Conservation (phyloP, 495 filamentous ascomycete genomes). For the Parathielavia hyrcaniae region DNA sequence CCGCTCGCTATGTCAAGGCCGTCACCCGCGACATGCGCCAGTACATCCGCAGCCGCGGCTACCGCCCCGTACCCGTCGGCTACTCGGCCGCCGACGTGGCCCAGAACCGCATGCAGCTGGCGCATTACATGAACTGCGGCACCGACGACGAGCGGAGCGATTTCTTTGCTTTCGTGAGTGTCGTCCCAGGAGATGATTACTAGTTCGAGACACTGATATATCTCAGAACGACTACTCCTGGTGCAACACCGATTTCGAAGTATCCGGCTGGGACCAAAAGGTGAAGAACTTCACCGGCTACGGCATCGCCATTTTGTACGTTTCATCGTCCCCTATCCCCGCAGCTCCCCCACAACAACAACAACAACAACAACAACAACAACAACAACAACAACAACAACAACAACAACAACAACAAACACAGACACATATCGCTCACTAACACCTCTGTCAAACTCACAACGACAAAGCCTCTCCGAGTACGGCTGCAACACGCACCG, state of each 20-base stretch:
- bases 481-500: slow-evolving; percentile 86
- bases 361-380: too few species aligned
- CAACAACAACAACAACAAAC: too few species aligned
- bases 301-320: slow-evolving; percentile 75
- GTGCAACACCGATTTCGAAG: slow-evolving; percentile 77
- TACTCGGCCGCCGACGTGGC: slow-evolving; percentile 78
- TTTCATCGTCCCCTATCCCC: too few species aligned
- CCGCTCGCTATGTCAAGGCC: slow-evolving; percentile 73
- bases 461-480: slow-evolving; percentile 73
- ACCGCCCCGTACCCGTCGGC: slow-evolving; percentile 70
- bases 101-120: slow-evolving; percentile 66
- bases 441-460: neutral
- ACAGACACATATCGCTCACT: too few species aligned
- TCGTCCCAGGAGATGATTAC: neutral
- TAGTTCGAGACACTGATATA: neutral
- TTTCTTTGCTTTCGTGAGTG: slow-evolving; percentile 78
- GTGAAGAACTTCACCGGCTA: slow-evolving; percentile 87
- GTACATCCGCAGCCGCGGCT: slow-evolving; percentile 62
- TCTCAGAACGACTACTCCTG: slow-evolving; percentile 87
- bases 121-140: slow-evolving; percentile 73
- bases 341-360: too few species aligned
- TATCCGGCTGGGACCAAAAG: slow-evolving; percentile 84
- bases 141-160: slow-evolving; percentile 77
- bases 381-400: too few species aligned
- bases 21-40: slow-evolving; percentile 69